These are phyloP conservation scores for Cercophora newfieldiana DNA, from an alignment of 495 filamentous ascomycete genomes.

Conservation along the genomic window DNA sequence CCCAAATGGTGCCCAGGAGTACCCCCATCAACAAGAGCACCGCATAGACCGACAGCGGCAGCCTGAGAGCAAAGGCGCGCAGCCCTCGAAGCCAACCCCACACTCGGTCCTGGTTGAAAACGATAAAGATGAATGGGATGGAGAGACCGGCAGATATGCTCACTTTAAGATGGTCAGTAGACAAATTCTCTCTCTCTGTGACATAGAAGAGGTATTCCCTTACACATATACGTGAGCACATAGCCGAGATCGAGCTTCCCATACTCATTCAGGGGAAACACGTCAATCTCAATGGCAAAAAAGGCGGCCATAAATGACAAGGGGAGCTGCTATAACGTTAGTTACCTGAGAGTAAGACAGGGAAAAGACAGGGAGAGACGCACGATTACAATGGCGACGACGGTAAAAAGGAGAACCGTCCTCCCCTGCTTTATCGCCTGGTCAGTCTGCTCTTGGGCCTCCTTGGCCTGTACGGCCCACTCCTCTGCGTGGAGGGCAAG, in stretches of 20 bases:
- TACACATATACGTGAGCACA: slow-evolving; percentile 1
- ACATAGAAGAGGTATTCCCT: neutral
- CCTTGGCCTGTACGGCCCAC: neutral
- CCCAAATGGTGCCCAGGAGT: neutral
- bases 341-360: neutral
- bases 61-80: neutral
- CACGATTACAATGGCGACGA: slow-evolving; percentile 2
- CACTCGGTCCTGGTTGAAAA: slow-evolving; percentile 8
- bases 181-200: neutral
- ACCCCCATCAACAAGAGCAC: neutral
- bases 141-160: slow-evolving; percentile 6
- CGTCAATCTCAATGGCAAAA: slow-evolving; percentile 6
- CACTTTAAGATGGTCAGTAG: neutral
- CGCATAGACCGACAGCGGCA: neutral
- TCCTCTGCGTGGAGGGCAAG: neutral
- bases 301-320: neutral
- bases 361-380: neutral
- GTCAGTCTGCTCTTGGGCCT: neutral
- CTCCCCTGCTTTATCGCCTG: slow-evolving; percentile 3
- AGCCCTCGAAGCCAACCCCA: neutral
- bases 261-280: neutral
- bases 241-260: slow-evolving; percentile 4
- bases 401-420: slow-evolving; percentile 3
- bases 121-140: slow-evolving; percentile 6
- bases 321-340: neutral